Conservation (phyloP, 768 basidiomycete genomes). For the Leccinum imitatum region DNA sequence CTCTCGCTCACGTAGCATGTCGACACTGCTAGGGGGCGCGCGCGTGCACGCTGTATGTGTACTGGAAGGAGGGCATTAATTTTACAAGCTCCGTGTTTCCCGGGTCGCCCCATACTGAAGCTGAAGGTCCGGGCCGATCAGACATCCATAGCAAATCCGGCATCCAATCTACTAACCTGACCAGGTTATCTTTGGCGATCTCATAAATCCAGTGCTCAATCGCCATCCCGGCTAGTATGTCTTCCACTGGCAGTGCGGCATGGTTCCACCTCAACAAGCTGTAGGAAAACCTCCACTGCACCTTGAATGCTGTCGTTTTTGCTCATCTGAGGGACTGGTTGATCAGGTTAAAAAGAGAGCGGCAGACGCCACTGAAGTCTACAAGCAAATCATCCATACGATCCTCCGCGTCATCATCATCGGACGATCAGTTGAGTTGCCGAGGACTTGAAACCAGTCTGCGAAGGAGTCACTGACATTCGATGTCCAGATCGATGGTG, state of each 20-base stretch:
- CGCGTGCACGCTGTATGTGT: too few relatives aligned
- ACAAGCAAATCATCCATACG: background rate
- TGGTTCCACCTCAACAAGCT: conserved; percentile 8
- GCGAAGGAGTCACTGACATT: background rate
- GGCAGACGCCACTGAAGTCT: background rate
- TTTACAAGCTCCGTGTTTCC: too few relatives aligned
- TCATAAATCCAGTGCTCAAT: background rate
- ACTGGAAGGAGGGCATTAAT: too few relatives aligned
- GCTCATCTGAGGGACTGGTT: background rate
- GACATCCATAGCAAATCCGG: background rate
- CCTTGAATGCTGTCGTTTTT: background rate
- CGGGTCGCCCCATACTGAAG: too few relatives aligned
- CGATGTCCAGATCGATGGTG: conserved; percentile 8
- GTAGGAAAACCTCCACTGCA: background rate
- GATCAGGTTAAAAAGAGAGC: conserved; percentile 3
- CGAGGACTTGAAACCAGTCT: background rate
- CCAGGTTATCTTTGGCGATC: background rate
- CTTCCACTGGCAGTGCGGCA: background rate
- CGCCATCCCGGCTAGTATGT: background rate
- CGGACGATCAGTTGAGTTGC: conserved; percentile 15
- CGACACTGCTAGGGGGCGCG: too few relatives aligned
- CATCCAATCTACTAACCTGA: background rate
- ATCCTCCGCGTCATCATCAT: background rate
- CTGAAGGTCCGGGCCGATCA: too few relatives aligned
- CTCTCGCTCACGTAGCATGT: too few relatives aligned